A percentile compares a stretch with the other conserved stretches of the same genome.
These are phyloP conservation scores for Colletotrichum graminicola DNA, from an alignment of 2,329 filamentous ascomycete genomes.

Conservation along the genomic window DNA sequence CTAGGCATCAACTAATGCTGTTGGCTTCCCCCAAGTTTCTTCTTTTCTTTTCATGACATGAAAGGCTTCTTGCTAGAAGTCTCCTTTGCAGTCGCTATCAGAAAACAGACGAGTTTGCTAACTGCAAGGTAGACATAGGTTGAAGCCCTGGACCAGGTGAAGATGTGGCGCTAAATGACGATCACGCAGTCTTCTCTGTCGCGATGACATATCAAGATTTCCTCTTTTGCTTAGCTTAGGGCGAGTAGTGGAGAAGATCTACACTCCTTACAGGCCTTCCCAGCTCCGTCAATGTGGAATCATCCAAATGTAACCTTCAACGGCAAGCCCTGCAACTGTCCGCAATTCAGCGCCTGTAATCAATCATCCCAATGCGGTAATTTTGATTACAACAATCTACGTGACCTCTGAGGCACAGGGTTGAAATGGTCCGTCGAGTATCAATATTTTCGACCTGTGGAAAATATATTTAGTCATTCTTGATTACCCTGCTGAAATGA, in stretches of 20 bases:
- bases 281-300: neutral
- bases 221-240: slow-evolving; percentile 10
- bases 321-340: neutral
- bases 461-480: neutral
- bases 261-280: too few relatives aligned
- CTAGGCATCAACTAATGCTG: too few relatives aligned
- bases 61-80: too few relatives aligned
- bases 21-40: too few relatives aligned
- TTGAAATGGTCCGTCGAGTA: too few relatives aligned
- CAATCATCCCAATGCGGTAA: slow-evolving; percentile 19
- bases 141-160: neutral
- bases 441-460: too few relatives aligned
- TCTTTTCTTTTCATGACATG: too few relatives aligned
- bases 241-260: too few relatives aligned
- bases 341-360: neutral
- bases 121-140: neutral
- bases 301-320: too few relatives aligned
- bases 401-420: too few relatives aligned
- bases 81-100: neutral
- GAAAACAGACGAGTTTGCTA: neutral
- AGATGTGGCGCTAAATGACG: neutral
- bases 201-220: slow-evolving; percentile 31
- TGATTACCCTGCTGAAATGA: neutral
- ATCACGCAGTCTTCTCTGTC: slow-evolving; percentile 17
- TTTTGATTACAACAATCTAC: slow-evolving; percentile 26